Evolutionary conservation across 257 asterid species (phyloP), one percentile per base, ranked within the genome.

Genomic region (Solanum rostratum): DNA sequence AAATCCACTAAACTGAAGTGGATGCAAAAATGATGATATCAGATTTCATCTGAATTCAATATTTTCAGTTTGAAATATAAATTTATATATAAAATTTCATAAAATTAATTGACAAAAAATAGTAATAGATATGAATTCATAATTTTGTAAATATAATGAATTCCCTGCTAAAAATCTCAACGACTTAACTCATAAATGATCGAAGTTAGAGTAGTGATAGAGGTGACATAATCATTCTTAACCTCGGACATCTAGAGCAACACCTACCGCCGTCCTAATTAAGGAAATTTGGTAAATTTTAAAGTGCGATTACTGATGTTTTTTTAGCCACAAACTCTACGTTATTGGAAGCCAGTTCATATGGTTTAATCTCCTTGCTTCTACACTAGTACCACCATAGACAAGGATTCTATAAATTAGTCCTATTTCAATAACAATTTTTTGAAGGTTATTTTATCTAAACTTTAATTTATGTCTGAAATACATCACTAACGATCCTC

Each of bases 261-360:
- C 76, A 37, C 84, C 84, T 81, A 60, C 12, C 18, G 78, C 84
- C 84, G 76, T 81, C 84, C 84, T 81, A 79, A 53, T 53, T 81
- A 27, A 60, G 18, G 13, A 50, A 76, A 49, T 76, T 27, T 49
- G 62, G 45, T 46, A 46, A 49, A 24, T 49, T 46, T 27, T 2
- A 4, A 76, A 76, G 63, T 76, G 57, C 59, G 18, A 20, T 76
- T 49, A 76, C 10, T 76, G 7, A 76, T 76, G 62, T 49, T 76
- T 46, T 49, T 76, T 46, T 76, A 76, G 82, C 27, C 37, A 10
- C 22, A 27, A 49, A 49, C 62, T 76, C 63, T 76, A 27, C 62
- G 81, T 27, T 76, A 15, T 15, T 27, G 82, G 82, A 49, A 76
- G 62, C 82, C 82, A 24, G 43, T 50, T 76, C 82, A 76, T 76